A percentile compares a stretch with the other conserved stretches of the same genome.
Conservation (phyloP, 768 basidiomycete species). For the Mycena galericulata region DNA sequence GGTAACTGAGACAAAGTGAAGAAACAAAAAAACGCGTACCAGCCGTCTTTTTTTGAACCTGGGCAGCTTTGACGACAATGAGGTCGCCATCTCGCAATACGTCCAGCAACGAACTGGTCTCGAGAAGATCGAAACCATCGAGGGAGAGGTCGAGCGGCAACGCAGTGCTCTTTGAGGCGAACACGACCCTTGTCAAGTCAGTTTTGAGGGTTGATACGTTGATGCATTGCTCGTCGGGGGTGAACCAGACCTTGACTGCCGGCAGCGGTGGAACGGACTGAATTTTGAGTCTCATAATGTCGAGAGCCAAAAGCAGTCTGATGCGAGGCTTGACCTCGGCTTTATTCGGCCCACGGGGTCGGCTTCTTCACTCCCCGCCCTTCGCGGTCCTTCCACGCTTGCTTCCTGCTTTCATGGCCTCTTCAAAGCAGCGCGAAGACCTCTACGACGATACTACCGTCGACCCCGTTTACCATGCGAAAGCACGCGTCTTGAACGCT, state of each 20-base stretch:
- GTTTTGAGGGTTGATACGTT: conserved; percentile 54
- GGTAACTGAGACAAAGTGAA: conserved; percentile 13
- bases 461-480: conserved; percentile 70
- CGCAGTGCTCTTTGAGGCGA: conserved; percentile 35
- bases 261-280: conserved; percentile 62
- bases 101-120: conserved; percentile 48
- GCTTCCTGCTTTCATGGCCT: conserved; percentile 21
- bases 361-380: neutral
- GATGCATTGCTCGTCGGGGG: conserved; percentile 43
- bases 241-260: conserved; percentile 65
- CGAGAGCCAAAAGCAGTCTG: neutral
- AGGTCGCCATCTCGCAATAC: conserved; percentile 65
- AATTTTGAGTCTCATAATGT: conserved; percentile 64
- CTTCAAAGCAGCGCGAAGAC: conserved; percentile 24
- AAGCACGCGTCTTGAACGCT: conserved; percentile 66
- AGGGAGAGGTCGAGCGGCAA: conserved; percentile 46
- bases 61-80: conserved; percentile 46
- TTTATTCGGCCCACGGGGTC: neutral
- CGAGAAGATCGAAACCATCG: conserved; percentile 63
- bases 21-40: conserved; percentile 18
- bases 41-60: neutral
- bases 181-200: conserved; percentile 50
- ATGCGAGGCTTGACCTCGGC: neutral
- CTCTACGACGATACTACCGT: conserved; percentile 42
- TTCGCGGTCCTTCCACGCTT: neutral